phyloP scores from a whole-genome alignment of 2,329 filamentous ascomycete genomes.

The Paraphoma chrysanthemicola region DNA sequence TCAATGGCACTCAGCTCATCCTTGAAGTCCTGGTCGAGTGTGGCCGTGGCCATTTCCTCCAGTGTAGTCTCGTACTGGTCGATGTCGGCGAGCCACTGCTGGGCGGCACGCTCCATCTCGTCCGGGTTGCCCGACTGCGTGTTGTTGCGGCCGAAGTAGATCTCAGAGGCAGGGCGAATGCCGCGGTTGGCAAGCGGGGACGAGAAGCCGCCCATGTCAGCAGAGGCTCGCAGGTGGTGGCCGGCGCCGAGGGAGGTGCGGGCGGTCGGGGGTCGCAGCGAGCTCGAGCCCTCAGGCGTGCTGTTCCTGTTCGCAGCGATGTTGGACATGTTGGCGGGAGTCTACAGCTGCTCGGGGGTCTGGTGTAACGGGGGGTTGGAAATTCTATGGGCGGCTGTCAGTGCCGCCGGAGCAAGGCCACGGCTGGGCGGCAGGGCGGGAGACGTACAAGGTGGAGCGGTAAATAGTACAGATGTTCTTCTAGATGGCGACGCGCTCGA shows the following conservation, averaged over 20 bases:
- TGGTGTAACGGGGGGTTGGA: neutral
- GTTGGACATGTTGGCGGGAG: constrained; percentile 53
- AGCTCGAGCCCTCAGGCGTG: constrained; percentile 88
- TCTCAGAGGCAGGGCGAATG: constrained; percentile 93
- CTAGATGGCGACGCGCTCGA: constrained; percentile 14
- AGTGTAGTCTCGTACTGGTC: constrained; percentile 99
- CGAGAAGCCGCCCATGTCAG: constrained; percentile 88
- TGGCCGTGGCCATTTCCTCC: constrained; percentile 98
- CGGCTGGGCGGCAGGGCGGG: neutral
- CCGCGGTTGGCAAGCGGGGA: constrained; percentile 74
- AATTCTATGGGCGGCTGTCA: constrained; percentile 3
- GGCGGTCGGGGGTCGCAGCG: constrained; percentile 82
- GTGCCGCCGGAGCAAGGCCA: neutral
- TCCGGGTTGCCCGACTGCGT: constrained; percentile 72
- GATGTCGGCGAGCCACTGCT: constrained; percentile 99
- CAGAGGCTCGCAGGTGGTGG: constrained; percentile 90
- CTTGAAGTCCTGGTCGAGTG: constrained; percentile 99
- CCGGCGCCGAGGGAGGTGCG: constrained; percentile 76
- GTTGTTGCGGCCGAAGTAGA: constrained; percentile 81
- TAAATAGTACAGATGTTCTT: constrained; percentile 1
- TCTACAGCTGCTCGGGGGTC: neutral
- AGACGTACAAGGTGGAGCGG: constrained; percentile 13
- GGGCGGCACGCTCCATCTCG: constrained; percentile 91
- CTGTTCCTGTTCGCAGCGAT: constrained; percentile 83
- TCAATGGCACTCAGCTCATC: constrained; percentile 98